A percentile compares a stretch with the other conserved stretches of the same genome.
Conservation (phyloP, 2,329 filamentous ascomycete genomes). For the Apiospora aurea region DNA sequence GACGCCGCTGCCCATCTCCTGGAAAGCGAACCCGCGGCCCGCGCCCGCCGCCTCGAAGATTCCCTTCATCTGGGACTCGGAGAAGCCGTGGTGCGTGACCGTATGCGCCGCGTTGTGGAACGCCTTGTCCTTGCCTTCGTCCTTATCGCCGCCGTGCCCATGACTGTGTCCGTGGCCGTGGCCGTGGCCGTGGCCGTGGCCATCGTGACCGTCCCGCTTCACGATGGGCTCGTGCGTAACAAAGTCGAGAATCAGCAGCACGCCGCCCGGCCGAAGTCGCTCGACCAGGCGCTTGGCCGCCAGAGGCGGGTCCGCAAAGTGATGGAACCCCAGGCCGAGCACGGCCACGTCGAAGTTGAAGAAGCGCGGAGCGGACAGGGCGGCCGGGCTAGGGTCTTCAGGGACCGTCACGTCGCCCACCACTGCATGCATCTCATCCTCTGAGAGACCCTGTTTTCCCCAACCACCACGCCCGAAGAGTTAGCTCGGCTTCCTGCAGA, state of each 20-base stretch:
- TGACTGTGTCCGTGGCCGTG: slow-evolving; percentile 32
- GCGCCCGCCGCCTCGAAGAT: slow-evolving; percentile 72
- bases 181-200: slow-evolving; percentile 32
- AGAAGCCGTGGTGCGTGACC: slow-evolving; percentile 73
- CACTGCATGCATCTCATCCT: slow-evolving; percentile 61
- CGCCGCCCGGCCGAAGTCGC: slow-evolving; percentile 70
- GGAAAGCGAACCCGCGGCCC: slow-evolving; percentile 62
- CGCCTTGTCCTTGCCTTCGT: slow-evolving; percentile 22
- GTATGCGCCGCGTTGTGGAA: slow-evolving; percentile 49
- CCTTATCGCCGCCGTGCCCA: slow-evolving; percentile 24
- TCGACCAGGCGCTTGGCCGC: slow-evolving; percentile 65
- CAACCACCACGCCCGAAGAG: background rate
- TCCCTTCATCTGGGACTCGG: slow-evolving; percentile 60
- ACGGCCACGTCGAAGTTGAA: slow-evolving; percentile 72
- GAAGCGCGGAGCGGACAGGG: slow-evolving; percentile 67
- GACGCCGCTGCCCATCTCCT: slow-evolving; percentile 58
- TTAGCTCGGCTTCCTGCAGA: background rate
- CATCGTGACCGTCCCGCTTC: slow-evolving; percentile 10
- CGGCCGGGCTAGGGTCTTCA: slow-evolving; percentile 54
- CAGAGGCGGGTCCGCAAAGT: slow-evolving; percentile 69
- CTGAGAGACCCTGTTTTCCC: slow-evolving; percentile 51
- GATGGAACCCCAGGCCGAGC: slow-evolving; percentile 70
- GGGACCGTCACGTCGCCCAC: slow-evolving; percentile 64
- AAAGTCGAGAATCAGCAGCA: slow-evolving; percentile 73
- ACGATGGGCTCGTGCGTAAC: slow-evolving; percentile 54